Evolutionary conservation across 2,329 filamentous ascomycete species (phyloP), one percentile per base, ranked within the genome.

Genomic region (Penicillium sp.): DNA sequence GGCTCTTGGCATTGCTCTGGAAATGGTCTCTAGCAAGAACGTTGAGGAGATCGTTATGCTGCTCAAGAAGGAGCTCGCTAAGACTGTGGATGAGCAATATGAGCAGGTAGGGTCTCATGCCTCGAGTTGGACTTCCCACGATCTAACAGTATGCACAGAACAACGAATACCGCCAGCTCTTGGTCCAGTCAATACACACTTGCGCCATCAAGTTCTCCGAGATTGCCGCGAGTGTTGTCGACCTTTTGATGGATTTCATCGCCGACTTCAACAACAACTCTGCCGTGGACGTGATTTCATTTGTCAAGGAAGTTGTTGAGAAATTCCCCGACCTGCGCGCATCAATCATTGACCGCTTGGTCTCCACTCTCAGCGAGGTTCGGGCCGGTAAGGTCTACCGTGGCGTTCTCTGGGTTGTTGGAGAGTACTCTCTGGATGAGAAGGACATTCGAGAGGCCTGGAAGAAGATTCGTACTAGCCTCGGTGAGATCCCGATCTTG

Each of bases 131-230:
- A 20, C 43, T 10, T 23, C 22, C 18, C 26, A 34, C 24, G 28
- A 9, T 32, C 26, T 27, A 27, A 27, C 26, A 11, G 11, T 27
- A 10, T 47, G 7, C 48, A 7, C 48, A 77, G 81, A 95, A 94
- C 71, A 83, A 82, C 65, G 90, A 95, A 70, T 96, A 96, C 70
- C 86, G 93, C 59, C 90, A 94, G 63, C 79, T 98, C 7, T 79
- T 98, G 51, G 97, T 98, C 58, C 89, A 96, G 69, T 89, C 90
- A 29, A 98, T 98, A 64, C 93, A 98, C 69, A 89, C 94, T 68
- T 97, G 93, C 69, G 93, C 93, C 60, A 97, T 98, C 77, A 96
- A 95, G 67, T 97, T 97, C 75, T 97, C 93, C 9, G 91, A 98
- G 70, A 91, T 98, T 52, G 93, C 93, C 22, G 87, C 91, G 37